phyloP scores from a whole-genome alignment of 169 alveolate species.

The Miamiensis avidus region DNA sequence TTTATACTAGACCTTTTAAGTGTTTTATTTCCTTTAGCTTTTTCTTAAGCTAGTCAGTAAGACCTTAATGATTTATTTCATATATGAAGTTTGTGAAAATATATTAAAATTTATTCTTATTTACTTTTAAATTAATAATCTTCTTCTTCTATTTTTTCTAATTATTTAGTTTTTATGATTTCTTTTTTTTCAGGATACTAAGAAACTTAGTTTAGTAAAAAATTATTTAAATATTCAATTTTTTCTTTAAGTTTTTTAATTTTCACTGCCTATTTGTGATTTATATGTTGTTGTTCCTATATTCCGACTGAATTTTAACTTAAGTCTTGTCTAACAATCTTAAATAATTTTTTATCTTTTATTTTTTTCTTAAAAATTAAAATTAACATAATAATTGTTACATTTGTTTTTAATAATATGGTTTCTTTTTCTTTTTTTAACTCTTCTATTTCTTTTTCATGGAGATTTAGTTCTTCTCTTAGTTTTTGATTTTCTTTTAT shows the following conservation, averaged over 20 bases:
- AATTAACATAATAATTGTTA: constrained; percentile 1
- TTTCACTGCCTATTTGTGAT: constrained; percentile 26
- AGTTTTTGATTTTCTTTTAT: constrained; percentile 24
- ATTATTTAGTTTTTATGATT: constrained; percentile 12
- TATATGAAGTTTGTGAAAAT: background rate
- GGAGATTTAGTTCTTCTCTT: constrained; percentile 19
- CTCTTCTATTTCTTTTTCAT: constrained; percentile 7
- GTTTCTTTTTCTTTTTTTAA: constrained; percentile 16
- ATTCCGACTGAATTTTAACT: constrained; percentile 15
- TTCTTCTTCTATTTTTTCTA: constrained; percentile 10
- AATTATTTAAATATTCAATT: constrained; percentile 28
- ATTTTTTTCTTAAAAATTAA: too few relatives aligned
- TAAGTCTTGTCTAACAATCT: background rate
- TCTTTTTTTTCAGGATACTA: constrained; percentile 28
- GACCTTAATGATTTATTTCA: background rate
- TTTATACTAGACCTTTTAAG: constrained; percentile 28
- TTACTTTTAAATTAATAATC: constrained; percentile 29
- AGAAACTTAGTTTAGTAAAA: background rate
- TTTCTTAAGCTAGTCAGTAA: constrained; percentile 10
- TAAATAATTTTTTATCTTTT: too few relatives aligned
- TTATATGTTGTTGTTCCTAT: constrained; percentile 19
- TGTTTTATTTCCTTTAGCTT: constrained; percentile 38
- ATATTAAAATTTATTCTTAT: background rate
- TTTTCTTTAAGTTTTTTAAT: constrained; percentile 38
- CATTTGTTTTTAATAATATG: background rate